A percentile compares a stretch with the other conserved stretches of the same genome.
phyloP scores from a whole-genome alignment of 768 basidiomycete species.

The Trametes cingulata region DNA sequence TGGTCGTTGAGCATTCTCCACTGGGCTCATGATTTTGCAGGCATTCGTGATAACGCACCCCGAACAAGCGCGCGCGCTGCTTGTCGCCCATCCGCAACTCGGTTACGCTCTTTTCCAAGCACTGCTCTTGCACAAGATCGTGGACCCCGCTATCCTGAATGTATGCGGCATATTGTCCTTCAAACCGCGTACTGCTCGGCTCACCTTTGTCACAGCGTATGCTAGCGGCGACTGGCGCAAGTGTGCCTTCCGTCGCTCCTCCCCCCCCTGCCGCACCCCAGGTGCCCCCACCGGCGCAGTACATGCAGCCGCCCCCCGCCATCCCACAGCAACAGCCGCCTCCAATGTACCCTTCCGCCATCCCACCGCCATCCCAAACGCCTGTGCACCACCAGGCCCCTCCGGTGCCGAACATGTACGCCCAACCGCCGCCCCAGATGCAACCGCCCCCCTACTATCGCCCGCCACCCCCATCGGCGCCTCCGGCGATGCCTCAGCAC shows the following conservation, averaged over 20 bases:
- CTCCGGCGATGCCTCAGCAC: slow-evolving; percentile 32
- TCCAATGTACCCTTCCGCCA: slow-evolving; percentile 19
- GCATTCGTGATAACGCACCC: slow-evolving; percentile 90
- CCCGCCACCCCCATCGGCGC: slow-evolving; percentile 34
- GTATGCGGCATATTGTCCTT: slow-evolving; percentile 37
- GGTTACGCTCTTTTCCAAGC: slow-evolving; percentile 97
- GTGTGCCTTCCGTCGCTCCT: slow-evolving; percentile 15
- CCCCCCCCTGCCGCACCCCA: slow-evolving; percentile 17
- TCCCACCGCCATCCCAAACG: slow-evolving; percentile 19
- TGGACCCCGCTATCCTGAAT: slow-evolving; percentile 83
- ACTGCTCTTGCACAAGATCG: slow-evolving; percentile 88
- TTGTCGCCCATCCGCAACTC: slow-evolving; percentile 86
- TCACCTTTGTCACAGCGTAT: slow-evolving; percentile 39
- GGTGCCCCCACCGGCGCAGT: slow-evolving; percentile 23
- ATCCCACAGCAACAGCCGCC: slow-evolving; percentile 35
- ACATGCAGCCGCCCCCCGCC: slow-evolving; percentile 9
- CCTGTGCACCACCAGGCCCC: slow-evolving; percentile 26
- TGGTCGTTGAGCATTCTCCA: slow-evolving; percentile 1
- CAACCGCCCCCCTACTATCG: slow-evolving; percentile 25
- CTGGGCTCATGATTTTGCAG: slow-evolving; percentile 42
- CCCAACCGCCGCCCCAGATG: slow-evolving; percentile 27
- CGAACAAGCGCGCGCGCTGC: slow-evolving; percentile 80
- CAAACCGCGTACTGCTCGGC: background rate
- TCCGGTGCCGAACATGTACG: slow-evolving; percentile 29
- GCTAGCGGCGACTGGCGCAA: slow-evolving; percentile 45